A percentile compares a stretch with the other conserved stretches of the same genome.
phyloP scores from a whole-genome alignment of 352 stramenopile species.

The Thalassiosira mediterranea region DNA sequence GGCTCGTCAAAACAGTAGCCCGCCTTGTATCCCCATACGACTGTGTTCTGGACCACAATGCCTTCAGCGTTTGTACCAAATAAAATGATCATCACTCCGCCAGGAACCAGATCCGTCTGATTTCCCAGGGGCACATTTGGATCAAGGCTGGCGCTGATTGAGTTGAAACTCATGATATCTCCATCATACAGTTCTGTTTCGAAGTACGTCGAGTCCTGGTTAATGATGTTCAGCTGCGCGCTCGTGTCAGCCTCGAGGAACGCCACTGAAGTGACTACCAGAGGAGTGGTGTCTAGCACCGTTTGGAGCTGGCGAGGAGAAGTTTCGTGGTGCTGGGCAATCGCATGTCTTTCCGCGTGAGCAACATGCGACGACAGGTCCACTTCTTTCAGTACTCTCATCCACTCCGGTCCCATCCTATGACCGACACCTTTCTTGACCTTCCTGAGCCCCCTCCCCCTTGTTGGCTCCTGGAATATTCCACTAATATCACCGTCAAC shows the following conservation, averaged over 20 bases:
- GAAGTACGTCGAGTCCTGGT: constrained; percentile 3
- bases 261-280: neutral
- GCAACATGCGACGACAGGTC: too few species aligned
- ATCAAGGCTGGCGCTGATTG: neutral
- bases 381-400: too few species aligned
- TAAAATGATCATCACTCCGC: neutral
- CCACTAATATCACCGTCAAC: too few species aligned
- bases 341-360: too few species aligned
- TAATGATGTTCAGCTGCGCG: neutral
- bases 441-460: too few species aligned
- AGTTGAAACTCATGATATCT: neutral
- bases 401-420: too few species aligned
- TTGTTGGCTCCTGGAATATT: too few species aligned
- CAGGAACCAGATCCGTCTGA: neutral
- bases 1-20: neutral
- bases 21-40: constrained; percentile 1
- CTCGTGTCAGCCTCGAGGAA: constrained; percentile 13
- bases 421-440: too few species aligned
- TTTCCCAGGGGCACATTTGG: neutral
- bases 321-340: too few species aligned
- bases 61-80: neutral
- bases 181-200: neutral
- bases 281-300: neutral
- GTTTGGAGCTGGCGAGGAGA: too few species aligned
- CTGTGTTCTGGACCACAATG: neutral